Evolutionary conservation across 164 flowering plant genomes (phyloP).

Genomic region (Euptelea pleiosperma): DNA sequence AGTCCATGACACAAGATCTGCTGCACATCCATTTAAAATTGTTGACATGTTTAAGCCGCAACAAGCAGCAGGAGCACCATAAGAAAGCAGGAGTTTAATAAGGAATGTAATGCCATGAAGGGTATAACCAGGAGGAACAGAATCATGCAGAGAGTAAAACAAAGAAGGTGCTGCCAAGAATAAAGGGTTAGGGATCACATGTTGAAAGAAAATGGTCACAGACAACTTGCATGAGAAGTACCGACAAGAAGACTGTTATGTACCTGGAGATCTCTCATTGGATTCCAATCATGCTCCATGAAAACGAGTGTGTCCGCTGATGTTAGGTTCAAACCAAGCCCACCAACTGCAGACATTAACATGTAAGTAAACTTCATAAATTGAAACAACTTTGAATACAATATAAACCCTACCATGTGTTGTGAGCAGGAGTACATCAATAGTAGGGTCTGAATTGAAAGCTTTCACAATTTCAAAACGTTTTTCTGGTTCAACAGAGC

Average conservation of each 20-base stretch:
- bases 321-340: constrained; percentile 95
- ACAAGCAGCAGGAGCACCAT: too few species aligned
- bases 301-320: constrained; percentile 97
- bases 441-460: constrained; percentile 97
- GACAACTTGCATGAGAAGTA: not conserved
- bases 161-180: not conserved
- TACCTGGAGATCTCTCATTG: constrained; percentile 99
- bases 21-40: too few species aligned
- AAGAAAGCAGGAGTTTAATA: too few species aligned
- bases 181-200: not conserved
- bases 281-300: constrained; percentile 99
- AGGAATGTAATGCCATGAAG: too few species aligned
- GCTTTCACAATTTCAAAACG: constrained; percentile 97
- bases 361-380: constrained; percentile 1
- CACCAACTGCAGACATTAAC: constrained; percentile 73
- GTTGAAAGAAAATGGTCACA: not conserved
- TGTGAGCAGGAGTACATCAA: constrained; percentile 88
- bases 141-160: too few species aligned
- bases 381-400: not conserved
- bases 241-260: not conserved
- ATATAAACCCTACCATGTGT: constrained; percentile 71
- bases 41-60: too few species aligned
- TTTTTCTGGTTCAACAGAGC: constrained; percentile 88
- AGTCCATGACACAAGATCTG: too few species aligned
- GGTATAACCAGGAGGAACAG: too few species aligned